phyloP scores from a whole-genome alignment of 176 grass and related monocot genomes.

The Pharus latifolius region DNA sequence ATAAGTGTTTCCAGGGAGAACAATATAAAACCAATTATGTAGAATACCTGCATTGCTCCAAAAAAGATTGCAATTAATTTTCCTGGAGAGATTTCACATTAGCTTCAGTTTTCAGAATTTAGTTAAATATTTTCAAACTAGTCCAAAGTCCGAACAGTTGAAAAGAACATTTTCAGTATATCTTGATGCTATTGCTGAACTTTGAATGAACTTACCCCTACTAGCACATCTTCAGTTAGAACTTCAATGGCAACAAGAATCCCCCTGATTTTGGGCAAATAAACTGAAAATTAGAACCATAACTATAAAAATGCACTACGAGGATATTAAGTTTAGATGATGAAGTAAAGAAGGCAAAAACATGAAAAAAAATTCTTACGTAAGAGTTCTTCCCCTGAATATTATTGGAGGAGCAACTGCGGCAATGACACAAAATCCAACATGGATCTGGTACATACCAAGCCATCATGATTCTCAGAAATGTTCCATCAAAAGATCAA shows the following conservation, averaged over 20 bases:
- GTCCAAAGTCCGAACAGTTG: too few species aligned
- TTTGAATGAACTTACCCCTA: constrained; percentile 52
- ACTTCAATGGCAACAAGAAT: constrained; percentile 67
- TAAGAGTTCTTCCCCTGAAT: constrained; percentile 63
- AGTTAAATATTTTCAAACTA: background rate
- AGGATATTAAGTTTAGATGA: background rate
- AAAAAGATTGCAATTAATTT: constrained; percentile 7
- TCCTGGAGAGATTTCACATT: background rate
- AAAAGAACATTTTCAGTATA: too few species aligned
- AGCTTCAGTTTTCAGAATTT: background rate
- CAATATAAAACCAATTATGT: constrained; percentile 63
- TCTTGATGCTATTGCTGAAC: background rate
- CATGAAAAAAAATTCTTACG: constrained; percentile 36
- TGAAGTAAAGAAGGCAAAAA: background rate
- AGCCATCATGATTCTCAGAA: background rate
- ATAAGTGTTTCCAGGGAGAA: constrained; percentile 70
- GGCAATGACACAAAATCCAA: constrained; percentile 67
- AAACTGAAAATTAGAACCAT: constrained; percentile 7
- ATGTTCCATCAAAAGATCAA: background rate
- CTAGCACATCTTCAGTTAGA: constrained; percentile 36
- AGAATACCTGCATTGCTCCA: constrained; percentile 45
- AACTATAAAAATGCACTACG: background rate
- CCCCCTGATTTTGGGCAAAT: constrained; percentile 50
- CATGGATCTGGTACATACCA: constrained; percentile 49
- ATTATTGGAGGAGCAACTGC: constrained; percentile 80